These are phyloP conservation scores for Agaricus subrufescens DNA, from an alignment of 768 basidiomycete species.

Conservation along the genomic window DNA sequence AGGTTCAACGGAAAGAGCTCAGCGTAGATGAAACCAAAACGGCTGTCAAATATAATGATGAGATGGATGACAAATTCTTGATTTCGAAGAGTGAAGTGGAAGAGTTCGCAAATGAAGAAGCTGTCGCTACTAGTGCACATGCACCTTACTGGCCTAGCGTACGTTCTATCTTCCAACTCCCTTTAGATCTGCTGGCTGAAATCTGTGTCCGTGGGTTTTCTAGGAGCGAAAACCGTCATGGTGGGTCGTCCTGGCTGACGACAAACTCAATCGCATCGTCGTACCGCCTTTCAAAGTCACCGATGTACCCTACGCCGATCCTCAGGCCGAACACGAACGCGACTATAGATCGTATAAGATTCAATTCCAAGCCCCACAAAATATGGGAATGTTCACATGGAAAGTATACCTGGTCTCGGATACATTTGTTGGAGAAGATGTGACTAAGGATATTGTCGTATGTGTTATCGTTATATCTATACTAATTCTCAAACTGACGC, in stretches of 20 bases:
- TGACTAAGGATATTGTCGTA: slow-evolving; percentile 65
- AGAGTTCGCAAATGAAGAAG: slow-evolving; percentile 39
- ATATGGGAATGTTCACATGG: slow-evolving; percentile 83
- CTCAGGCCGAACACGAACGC: slow-evolving; percentile 31
- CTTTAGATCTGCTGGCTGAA: slow-evolving; percentile 1
- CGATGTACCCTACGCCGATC: slow-evolving; percentile 66
- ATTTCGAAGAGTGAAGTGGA: slow-evolving; percentile 57
- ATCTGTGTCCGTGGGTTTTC: not conserved
- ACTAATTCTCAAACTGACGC: no score
- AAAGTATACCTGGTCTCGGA: slow-evolving; percentile 84
- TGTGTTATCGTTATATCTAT: slow-evolving; percentile 20
- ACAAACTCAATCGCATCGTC: slow-evolving; percentile 78
- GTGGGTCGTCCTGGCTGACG: slow-evolving; percentile 90
- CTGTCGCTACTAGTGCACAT: slow-evolving; percentile 61
- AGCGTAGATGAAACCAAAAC: slow-evolving; percentile 45
- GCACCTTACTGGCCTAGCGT: slow-evolving; percentile 92
- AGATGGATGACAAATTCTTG: slow-evolving; percentile 70
- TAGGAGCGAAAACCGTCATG: slow-evolving; percentile 87
- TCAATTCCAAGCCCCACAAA: slow-evolving; percentile 92
- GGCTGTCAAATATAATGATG: slow-evolving; percentile 44
- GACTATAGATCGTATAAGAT: slow-evolving; percentile 84
- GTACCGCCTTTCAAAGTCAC: slow-evolving; percentile 82
- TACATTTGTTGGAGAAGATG: slow-evolving; percentile 83
- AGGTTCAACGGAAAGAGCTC: slow-evolving; percentile 32
- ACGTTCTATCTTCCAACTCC: slow-evolving; percentile 21